A percentile compares a stretch with the other conserved stretches of the same genome.
Conservation (phyloP, 768 basidiomycete species). For the Phanerochaete sordida region DNA sequence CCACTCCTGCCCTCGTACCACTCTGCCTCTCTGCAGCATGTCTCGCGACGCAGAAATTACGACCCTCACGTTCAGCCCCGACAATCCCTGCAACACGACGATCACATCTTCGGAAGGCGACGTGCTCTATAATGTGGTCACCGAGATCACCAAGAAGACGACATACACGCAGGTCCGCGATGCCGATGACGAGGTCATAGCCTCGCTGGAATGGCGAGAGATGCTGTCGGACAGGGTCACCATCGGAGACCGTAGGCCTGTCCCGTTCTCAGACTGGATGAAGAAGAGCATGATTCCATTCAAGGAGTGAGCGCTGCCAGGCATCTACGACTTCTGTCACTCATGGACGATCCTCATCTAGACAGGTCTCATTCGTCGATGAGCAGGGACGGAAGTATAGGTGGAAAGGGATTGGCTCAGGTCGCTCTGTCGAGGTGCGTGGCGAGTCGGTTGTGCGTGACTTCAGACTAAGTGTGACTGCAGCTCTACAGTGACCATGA, state of each 20-base stretch:
- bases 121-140: slow-evolving; percentile 34
- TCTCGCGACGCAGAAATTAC: slow-evolving; percentile 12
- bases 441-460: not conserved
- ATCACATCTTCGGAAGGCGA: slow-evolving; percentile 30
- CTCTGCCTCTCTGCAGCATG: not conserved
- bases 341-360: slow-evolving; percentile 13
- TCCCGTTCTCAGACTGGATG: slow-evolving; percentile 35
- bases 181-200: slow-evolving; percentile 30
- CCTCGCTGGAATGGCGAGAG: slow-evolving; percentile 37
- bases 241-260: slow-evolving; percentile 27
- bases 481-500: slow-evolving; percentile 35
- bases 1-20: not conserved
- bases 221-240: slow-evolving; percentile 36
- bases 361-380: slow-evolving; percentile 36
- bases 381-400: slow-evolving; percentile 32
- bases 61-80: slow-evolving; percentile 33
- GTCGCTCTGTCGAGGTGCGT: slow-evolving; percentile 31
- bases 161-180: slow-evolving; percentile 32
- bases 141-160: slow-evolving; percentile 27
- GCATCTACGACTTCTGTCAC: not conserved
- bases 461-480: no score
- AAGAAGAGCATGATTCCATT: slow-evolving; percentile 38
- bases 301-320: slow-evolving; percentile 29
- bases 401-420: slow-evolving; percentile 39
- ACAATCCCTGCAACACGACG: slow-evolving; percentile 41